Evolutionary conservation across 1,139 yeast genomes (phyloP).

Genomic region (Candida buenavistaensis): DNA sequence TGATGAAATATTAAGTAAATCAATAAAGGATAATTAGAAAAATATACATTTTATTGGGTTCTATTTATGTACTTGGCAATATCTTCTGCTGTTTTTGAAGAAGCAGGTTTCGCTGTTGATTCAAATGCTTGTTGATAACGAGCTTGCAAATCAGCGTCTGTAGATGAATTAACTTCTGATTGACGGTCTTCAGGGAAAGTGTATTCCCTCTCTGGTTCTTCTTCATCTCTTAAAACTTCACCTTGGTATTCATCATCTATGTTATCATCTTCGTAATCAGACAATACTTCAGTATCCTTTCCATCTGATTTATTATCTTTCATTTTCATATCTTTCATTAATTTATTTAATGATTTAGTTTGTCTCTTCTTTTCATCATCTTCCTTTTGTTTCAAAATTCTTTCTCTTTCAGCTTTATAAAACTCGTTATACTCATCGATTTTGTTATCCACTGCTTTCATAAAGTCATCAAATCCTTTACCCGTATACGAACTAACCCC

Average conservation of each 20-base stretch:
- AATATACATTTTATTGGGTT: slow-evolving; percentile 13
- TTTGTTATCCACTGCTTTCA: slow-evolving; percentile 79
- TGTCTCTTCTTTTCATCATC: slow-evolving; percentile 73
- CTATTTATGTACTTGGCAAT: slow-evolving; percentile 63
- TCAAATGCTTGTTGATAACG: slow-evolving; percentile 75
- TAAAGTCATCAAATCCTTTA: slow-evolving; percentile 87
- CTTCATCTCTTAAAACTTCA: slow-evolving; percentile 62
- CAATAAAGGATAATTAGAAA: slow-evolving; percentile 3
- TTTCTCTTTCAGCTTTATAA: slow-evolving; percentile 84
- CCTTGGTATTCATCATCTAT: slow-evolving; percentile 64
- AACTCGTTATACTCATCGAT: slow-evolving; percentile 83
- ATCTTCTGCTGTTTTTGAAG: slow-evolving; percentile 67
- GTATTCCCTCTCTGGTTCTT: slow-evolving; percentile 67
- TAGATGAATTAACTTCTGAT: slow-evolving; percentile 54
- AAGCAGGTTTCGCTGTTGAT: slow-evolving; percentile 58
- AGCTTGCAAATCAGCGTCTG: slow-evolving; percentile 59
- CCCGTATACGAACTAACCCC: slow-evolving; percentile 93
- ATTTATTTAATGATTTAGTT: slow-evolving; percentile 64
- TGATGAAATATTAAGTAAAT: slow-evolving; percentile 20
- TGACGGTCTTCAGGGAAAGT: slow-evolving; percentile 72
- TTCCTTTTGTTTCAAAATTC: slow-evolving; percentile 73
- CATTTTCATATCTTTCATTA: slow-evolving; percentile 84
- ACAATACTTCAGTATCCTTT: slow-evolving; percentile 62
- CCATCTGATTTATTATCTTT: slow-evolving; percentile 10
- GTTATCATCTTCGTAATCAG: slow-evolving; percentile 54